These are phyloP conservation scores for Xanthoceras sorbifolium DNA, from an alignment of 345 rosid genomes.

Conservation along the genomic window DNA sequence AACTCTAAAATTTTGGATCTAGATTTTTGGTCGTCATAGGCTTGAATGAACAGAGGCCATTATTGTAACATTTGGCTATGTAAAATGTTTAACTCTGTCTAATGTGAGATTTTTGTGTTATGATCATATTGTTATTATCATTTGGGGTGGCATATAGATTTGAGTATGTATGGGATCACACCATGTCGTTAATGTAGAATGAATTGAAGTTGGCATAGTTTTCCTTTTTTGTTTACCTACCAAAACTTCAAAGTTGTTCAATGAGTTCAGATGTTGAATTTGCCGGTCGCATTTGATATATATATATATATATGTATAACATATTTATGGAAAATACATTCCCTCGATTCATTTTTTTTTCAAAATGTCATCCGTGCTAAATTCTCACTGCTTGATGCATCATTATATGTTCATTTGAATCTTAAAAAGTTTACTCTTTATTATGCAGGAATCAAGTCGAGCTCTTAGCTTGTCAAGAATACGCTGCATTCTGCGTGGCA, in stretches of 20 bases:
- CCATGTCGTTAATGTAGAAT: not conserved
- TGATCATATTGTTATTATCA: not conserved
- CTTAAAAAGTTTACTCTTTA: slow-evolving; percentile 6
- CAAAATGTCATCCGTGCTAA: not conserved
- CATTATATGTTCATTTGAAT: slow-evolving; percentile 14
- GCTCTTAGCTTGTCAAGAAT: slow-evolving; percentile 81
- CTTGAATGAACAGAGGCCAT: not conserved
- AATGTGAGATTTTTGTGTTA: not conserved
- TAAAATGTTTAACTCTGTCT: not conserved
- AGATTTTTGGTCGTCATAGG: not conserved
- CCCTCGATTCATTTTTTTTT: not conserved
- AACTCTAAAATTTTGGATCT: slow-evolving; percentile 18
- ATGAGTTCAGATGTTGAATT: not conserved
- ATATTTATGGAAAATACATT: not conserved
- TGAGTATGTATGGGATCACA: not conserved
- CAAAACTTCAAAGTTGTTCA: not conserved
- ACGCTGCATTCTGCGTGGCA: slow-evolving; percentile 87
- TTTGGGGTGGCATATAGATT: not conserved
- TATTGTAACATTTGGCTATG: not conserved
- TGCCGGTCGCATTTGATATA: not conserved
- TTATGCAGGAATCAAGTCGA: slow-evolving; percentile 76
- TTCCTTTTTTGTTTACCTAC: not conserved
- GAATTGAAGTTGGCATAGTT: not conserved
- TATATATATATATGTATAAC: too few species aligned
- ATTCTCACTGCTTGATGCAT: not conserved